These are phyloP conservation scores for Amanita molliuscula DNA, from an alignment of 768 basidiomycete genomes.

Conservation along the genomic window DNA sequence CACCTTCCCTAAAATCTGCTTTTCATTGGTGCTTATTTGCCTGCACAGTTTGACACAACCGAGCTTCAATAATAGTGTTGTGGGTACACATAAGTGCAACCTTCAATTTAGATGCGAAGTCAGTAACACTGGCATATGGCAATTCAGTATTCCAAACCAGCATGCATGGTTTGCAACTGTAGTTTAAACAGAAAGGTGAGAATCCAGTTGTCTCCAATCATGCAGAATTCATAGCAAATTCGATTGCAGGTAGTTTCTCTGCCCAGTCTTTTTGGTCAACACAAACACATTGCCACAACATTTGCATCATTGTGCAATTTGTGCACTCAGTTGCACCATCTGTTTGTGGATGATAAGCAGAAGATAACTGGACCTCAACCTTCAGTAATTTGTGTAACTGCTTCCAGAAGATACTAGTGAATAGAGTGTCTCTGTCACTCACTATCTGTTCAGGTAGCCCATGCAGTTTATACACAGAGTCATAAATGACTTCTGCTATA, in stretches of 20 bases:
- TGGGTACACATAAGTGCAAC: slow-evolving; percentile 18
- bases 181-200: slow-evolving; percentile 22
- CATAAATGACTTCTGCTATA: slow-evolving; percentile 25
- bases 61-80: slow-evolving; percentile 14
- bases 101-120: slow-evolving; percentile 11
- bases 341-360: background rate
- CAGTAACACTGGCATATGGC: too few species aligned
- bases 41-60: slow-evolving; percentile 6
- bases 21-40: background rate
- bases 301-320: slow-evolving; percentile 11
- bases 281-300: slow-evolving; percentile 15
- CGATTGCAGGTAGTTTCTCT: slow-evolving; percentile 17
- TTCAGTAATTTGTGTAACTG: slow-evolving; percentile 20
- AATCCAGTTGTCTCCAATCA: slow-evolving; percentile 23
- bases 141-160: too few species aligned
- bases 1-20: too few species aligned
- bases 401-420: slow-evolving; percentile 33
- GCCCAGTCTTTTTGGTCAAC: slow-evolving; percentile 21
- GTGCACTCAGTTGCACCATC: background rate
- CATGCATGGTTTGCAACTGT: background rate
- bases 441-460: slow-evolving; percentile 28
- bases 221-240: slow-evolving; percentile 27
- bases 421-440: slow-evolving; percentile 29
- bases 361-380: background rate
- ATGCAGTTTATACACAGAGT: slow-evolving; percentile 23